These are phyloP conservation scores for Bondarzewia mesenterica DNA, from an alignment of 1,284 basidiomycete species.

Conservation along the genomic window DNA sequence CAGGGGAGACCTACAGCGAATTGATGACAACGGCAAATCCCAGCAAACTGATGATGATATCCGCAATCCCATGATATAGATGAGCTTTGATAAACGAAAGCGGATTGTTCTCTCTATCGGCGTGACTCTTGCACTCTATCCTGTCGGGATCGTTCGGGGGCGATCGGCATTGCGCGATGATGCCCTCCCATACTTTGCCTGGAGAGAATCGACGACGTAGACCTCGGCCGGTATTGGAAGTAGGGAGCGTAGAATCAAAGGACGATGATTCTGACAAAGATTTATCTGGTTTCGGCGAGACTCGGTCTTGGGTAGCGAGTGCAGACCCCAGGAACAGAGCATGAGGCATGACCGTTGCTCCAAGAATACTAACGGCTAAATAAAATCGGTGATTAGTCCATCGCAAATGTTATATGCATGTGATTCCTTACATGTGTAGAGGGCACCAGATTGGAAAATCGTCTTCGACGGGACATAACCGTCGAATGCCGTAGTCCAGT, in stretches of 20 bases:
- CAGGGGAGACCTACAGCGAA: slow-evolving; percentile 8
- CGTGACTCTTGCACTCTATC: background rate
- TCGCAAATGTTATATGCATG: too few species aligned
- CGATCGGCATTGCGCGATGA: background rate
- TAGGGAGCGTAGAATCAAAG: too few species aligned
- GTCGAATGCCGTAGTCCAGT: slow-evolving; percentile 75
- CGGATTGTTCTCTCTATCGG: slow-evolving; percentile 49
- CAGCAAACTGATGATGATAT: slow-evolving; percentile 59
- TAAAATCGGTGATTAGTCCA: too few species aligned
- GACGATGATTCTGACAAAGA: too few species aligned
- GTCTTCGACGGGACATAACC: slow-evolving; percentile 78
- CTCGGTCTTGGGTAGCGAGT: slow-evolving; percentile 74
- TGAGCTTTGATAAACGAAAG: slow-evolving; percentile 68
- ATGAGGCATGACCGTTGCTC: slow-evolving; percentile 89
- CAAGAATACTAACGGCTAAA: slow-evolving; percentile 76
- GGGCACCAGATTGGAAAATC: slow-evolving; percentile 33
- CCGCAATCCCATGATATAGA: slow-evolving; percentile 68
- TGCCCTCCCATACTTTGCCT: background rate
- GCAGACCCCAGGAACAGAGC: slow-evolving; percentile 85
- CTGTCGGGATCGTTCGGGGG: too few species aligned
- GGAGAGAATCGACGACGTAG: background rate
- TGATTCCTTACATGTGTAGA: slow-evolving; percentile 80
- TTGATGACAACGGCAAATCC: slow-evolving; percentile 62
- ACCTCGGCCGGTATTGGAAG: too few species aligned
- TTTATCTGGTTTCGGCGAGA: slow-evolving; percentile 20